phyloP scores from a whole-genome alignment of 257 asterid species.

The Schizonepeta tenuifolia region DNA sequence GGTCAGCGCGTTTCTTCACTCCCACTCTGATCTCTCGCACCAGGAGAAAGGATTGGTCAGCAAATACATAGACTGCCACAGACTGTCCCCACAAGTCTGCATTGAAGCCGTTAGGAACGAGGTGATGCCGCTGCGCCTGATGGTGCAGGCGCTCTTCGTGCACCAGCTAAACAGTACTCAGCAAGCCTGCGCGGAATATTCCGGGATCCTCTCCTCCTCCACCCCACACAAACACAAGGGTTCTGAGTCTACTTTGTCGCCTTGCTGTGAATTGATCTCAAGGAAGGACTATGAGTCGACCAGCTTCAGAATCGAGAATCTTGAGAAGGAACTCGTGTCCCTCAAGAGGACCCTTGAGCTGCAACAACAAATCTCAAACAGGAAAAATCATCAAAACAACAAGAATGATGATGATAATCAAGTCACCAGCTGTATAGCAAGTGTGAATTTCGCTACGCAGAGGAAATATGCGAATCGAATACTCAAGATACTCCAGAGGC shows the following conservation, averaged over 20 bases:
- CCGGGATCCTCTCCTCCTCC: conserved; percentile 38
- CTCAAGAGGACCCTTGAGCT: conserved; percentile 52
- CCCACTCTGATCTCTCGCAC: conserved; percentile 57
- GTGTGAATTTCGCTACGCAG: conserved; percentile 60
- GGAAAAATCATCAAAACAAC: conserved; percentile 24
- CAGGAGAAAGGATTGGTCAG: conserved; percentile 65
- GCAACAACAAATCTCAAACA: conserved; percentile 33
- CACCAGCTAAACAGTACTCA: conserved; percentile 71
- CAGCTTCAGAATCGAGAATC: conserved; percentile 70
- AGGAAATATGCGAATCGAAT: conserved; percentile 53
- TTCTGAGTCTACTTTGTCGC: neutral
- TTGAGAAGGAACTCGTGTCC: conserved; percentile 61
- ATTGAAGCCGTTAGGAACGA: conserved; percentile 75
- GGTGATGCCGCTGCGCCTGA: conserved; percentile 67
- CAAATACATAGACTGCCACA: conserved; percentile 72
- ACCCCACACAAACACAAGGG: no score
- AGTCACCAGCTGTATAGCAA: conserved; percentile 54
- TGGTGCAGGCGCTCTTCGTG: conserved; percentile 76
- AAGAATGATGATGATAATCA: conserved; percentile 57
- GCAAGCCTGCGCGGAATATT: conserved; percentile 65
- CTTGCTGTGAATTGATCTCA: conserved; percentile 42
- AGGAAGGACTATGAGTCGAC: conserved; percentile 60
- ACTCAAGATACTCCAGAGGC: conserved; percentile 51
- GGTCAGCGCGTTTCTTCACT: conserved; percentile 56
- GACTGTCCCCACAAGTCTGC: conserved; percentile 65